Percentiles rank a stretch among this genome's conserved stretches.
Evolutionary conservation across 108 stramenopile genomes (phyloP).

Genomic region (Hondaea fermentalgiana): DNA sequence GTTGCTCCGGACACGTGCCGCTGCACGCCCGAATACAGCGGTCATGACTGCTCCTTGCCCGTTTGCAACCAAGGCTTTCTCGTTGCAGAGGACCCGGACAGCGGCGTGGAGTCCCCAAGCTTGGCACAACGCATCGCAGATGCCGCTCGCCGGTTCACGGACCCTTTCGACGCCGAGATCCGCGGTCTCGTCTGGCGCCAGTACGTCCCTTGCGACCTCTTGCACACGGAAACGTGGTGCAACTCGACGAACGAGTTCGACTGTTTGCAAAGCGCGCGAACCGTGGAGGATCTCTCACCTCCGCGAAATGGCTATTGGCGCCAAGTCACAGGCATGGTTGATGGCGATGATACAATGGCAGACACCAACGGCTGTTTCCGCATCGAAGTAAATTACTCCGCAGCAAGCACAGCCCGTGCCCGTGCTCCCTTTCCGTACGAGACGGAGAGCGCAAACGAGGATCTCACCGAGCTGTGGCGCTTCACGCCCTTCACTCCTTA

Average conservation of each 20-base stretch:
- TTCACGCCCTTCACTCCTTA: constrained; percentile 52
- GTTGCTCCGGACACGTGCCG: constrained; percentile 71
- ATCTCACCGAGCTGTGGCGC: constrained; percentile 36
- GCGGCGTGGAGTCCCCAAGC: not conserved
- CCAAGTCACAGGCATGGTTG: not conserved
- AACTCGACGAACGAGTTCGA: constrained; percentile 65
- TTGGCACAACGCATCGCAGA: not conserved
- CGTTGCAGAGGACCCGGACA: not conserved
- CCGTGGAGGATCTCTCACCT: not conserved
- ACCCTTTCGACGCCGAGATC: not conserved
- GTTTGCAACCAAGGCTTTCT: constrained; percentile 73
- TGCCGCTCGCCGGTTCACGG: not conserved
- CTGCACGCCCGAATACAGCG: constrained; percentile 63
- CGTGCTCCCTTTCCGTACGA: constrained; percentile 47
- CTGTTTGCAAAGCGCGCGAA: constrained; percentile 44
- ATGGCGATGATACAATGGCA: not conserved
- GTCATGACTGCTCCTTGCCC: constrained; percentile 66
- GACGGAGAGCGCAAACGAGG: constrained; percentile 36
- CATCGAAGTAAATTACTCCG: not conserved
- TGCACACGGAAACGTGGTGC: constrained; percentile 49
- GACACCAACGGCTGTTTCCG: not conserved
- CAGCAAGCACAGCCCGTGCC: constrained; percentile 2
- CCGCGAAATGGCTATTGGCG: not conserved
- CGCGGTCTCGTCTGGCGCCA: constrained; percentile 36
- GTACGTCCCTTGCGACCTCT: constrained; percentile 58